Evolutionary conservation across 1,139 yeast species (phyloP).

Genomic region (Sugiyamaella neomexicana): DNA sequence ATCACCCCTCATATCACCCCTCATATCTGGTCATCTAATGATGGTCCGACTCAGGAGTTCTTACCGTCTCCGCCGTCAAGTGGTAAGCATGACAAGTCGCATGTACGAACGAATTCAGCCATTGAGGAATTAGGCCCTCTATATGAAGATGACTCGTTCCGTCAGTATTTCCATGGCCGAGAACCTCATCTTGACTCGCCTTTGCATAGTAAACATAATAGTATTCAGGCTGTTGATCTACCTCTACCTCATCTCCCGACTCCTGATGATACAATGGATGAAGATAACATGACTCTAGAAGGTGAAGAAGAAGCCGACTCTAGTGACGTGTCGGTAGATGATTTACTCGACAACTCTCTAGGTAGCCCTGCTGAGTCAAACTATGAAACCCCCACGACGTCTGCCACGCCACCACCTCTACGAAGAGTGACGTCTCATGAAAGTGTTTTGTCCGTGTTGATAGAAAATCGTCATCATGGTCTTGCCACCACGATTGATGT

Average conservation of each 20-base stretch:
- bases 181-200: slow-evolving; percentile 7
- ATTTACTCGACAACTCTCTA: neutral
- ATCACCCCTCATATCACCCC: too few species aligned
- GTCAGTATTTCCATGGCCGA: slow-evolving; percentile 1
- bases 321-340: neutral
- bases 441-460: slow-evolving; percentile 22
- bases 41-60: neutral
- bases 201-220: slow-evolving; percentile 15
- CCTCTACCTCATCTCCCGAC: too few species aligned
- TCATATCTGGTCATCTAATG: slow-evolving; percentile 6
- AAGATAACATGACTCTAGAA: neutral
- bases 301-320: neutral
- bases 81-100: slow-evolving; percentile 1
- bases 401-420: neutral
- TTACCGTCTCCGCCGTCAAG: slow-evolving; percentile 12
- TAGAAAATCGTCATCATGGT: slow-evolving; percentile 12
- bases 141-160: slow-evolving; percentile 13
- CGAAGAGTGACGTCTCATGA: slow-evolving; percentile 27
- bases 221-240: slow-evolving; percentile 2
- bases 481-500: slow-evolving; percentile 1
- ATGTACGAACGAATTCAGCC: slow-evolving; percentile 4
- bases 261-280: slow-evolving; percentile 6
- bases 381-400: neutral
- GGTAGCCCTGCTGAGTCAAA: neutral
- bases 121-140: slow-evolving; percentile 11